A percentile compares a stretch with the other conserved stretches of the same genome.
phyloP scores from a whole-genome alignment of 768 basidiomycete species.

The Tubosaeta sp. region DNA sequence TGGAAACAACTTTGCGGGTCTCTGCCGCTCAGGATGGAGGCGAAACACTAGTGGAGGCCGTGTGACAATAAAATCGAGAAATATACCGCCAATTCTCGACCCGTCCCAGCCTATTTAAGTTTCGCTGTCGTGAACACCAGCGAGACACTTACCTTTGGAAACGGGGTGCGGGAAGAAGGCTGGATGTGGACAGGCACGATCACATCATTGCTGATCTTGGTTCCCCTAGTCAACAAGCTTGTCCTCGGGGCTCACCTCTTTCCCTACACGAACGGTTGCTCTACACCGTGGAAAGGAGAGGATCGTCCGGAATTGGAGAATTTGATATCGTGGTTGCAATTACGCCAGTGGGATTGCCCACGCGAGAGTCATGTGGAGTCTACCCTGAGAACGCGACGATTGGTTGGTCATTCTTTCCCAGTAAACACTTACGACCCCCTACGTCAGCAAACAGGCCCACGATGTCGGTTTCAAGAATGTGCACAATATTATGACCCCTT shows the following conservation, averaged over 20 bases:
- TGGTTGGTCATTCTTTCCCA: neutral
- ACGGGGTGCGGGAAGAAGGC: slow-evolving; percentile 5
- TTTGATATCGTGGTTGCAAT: slow-evolving; percentile 14
- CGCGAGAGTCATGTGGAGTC: slow-evolving; percentile 13
- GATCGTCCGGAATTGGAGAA: slow-evolving; percentile 10
- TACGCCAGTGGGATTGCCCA: slow-evolving; percentile 12
- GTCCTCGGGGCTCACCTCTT: slow-evolving; percentile 1
- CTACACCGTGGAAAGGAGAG: slow-evolving; percentile 9
- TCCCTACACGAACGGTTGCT: slow-evolving; percentile 1
- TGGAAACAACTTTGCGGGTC: neutral
- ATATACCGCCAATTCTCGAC: neutral
- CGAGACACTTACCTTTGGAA: slow-evolving; percentile 7
- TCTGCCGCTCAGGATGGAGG: neutral
- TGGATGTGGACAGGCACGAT: slow-evolving; percentile 16
- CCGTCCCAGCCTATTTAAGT: slow-evolving; percentile 13
- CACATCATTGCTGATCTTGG: slow-evolving; percentile 6
- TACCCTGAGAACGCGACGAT: slow-evolving; percentile 3
- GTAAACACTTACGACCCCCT: neutral
- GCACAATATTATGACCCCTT: neutral
- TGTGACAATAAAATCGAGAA: slow-evolving; percentile 2
- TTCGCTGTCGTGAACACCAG: neutral
- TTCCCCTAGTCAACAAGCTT: slow-evolving; percentile 1
- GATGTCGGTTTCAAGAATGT: neutral
- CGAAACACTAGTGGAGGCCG: neutral
- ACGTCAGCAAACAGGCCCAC: neutral